phyloP scores from a whole-genome alignment of 2,329 filamentous ascomycete genomes.

The Penicillium hesseltinei region DNA sequence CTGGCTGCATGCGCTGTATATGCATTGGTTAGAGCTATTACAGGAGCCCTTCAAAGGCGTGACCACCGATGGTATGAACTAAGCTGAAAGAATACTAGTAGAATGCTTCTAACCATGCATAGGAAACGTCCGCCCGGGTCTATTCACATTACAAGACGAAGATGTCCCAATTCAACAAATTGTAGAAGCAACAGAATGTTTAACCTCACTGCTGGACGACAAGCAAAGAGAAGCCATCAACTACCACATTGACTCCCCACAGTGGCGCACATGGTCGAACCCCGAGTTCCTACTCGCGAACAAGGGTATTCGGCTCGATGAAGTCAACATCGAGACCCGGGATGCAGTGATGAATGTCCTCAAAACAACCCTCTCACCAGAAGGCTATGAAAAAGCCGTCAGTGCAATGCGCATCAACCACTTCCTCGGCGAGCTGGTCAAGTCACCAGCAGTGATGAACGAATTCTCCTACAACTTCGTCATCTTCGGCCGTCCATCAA shows the following conservation, averaged over 20 bases:
- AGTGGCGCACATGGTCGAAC: constrained; percentile 71
- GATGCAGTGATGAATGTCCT: constrained; percentile 57
- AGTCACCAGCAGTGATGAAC: constrained; percentile 64
- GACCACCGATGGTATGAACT: constrained; percentile 60
- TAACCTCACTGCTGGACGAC: constrained; percentile 50
- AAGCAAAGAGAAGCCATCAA: constrained; percentile 51
- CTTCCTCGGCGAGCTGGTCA: constrained; percentile 68
- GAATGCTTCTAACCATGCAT: neutral
- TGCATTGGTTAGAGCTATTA: constrained; percentile 57
- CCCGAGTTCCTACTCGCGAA: constrained; percentile 69
- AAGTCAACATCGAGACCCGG: constrained; percentile 49
- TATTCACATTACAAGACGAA: constrained; percentile 64
- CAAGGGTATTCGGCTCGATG: constrained; percentile 70
- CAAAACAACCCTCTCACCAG: constrained; percentile 59
- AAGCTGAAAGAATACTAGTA: neutral
- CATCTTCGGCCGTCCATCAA: constrained; percentile 64
- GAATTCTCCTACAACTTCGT: constrained; percentile 74
- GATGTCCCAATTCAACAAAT: constrained; percentile 59
- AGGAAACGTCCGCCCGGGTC: constrained; percentile 52
- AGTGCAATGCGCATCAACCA: constrained; percentile 72
- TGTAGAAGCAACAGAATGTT: constrained; percentile 49
- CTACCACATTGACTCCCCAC: constrained; percentile 66
- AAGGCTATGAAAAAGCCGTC: constrained; percentile 69
- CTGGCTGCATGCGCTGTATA: constrained; percentile 63
- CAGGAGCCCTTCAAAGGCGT: constrained; percentile 69